phyloP scores from a whole-genome alignment of 345 rosid species.

The Euphorbia tirucalli region DNA sequence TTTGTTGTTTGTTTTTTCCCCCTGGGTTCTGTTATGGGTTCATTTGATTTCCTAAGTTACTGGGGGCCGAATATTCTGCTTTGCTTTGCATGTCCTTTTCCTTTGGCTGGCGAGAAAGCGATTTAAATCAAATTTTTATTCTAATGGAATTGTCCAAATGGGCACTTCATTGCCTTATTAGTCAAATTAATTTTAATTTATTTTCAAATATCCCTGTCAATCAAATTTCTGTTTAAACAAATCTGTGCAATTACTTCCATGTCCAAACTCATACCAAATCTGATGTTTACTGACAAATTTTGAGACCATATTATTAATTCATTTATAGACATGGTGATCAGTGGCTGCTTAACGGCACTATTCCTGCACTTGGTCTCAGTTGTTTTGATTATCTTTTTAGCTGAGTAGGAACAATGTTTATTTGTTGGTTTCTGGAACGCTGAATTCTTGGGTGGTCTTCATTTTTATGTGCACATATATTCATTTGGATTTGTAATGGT shows the following conservation, averaged over 20 bases:
- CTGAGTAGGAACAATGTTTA: not conserved
- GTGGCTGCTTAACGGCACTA: not conserved
- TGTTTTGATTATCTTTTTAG: not conserved
- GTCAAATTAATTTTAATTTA: not conserved
- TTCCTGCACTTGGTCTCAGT: not conserved
- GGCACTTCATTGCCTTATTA: not conserved
- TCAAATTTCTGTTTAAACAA: not conserved
- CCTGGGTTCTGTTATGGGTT: not conserved
- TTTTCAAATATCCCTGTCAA: not conserved
- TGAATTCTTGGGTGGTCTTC: not conserved
- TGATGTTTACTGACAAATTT: not conserved
- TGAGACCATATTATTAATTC: not conserved
- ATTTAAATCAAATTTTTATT: not conserved
- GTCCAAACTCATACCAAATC: not conserved
- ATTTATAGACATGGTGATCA: not conserved
- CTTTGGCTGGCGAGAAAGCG: slow-evolving; percentile 1
- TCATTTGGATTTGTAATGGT: not conserved
- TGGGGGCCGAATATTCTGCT: slow-evolving; percentile 10
- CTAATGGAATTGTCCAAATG: slow-evolving; percentile 4
- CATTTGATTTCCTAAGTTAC: not conserved
- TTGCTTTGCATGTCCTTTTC: slow-evolving; percentile 12
- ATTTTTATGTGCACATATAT: not conserved
- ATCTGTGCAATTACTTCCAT: not conserved
- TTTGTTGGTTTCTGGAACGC: not conserved
- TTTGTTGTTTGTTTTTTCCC: slow-evolving; percentile 10